Evolutionary conservation across 1,284 basidiomycete genomes (phyloP).

Genomic region (Xanthoconium separans): DNA sequence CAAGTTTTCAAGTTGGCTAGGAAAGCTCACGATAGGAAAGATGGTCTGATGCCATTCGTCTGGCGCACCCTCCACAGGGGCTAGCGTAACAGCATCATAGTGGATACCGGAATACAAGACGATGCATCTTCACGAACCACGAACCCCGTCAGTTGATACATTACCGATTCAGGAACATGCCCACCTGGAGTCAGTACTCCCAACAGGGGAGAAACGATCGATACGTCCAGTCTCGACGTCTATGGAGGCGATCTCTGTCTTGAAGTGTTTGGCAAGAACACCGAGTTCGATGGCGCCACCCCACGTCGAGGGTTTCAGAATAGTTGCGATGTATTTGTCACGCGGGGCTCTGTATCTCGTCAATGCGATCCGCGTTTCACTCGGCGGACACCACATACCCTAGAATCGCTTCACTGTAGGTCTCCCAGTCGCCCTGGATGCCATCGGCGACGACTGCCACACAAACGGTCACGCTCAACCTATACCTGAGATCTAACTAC

Average conservation of each 20-base stretch:
- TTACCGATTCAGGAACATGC: background rate
- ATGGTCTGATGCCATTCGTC: conserved; percentile 86
- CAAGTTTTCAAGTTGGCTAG: conserved; percentile 7
- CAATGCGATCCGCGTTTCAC: conserved; percentile 14
- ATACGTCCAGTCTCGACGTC: conserved; percentile 92
- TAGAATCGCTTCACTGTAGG: conserved; percentile 81
- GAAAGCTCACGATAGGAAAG: conserved; percentile 57
- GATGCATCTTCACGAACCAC: conserved; percentile 56
- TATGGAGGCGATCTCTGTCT: conserved; percentile 84
- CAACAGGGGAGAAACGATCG: conserved; percentile 62
- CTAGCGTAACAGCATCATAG: conserved; percentile 85
- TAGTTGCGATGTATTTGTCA: conserved; percentile 77
- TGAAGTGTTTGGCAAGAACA: conserved; percentile 78
- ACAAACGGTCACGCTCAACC: conserved; percentile 2
- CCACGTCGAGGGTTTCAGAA: conserved; percentile 80
- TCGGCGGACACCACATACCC: conserved; percentile 51
- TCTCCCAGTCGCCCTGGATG: conserved; percentile 67
- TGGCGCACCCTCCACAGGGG: conserved; percentile 75
- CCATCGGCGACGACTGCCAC: conserved; percentile 75
- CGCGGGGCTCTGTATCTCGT: conserved; percentile 56
- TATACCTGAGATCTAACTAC: conserved; percentile 15
- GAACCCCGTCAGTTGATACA: conserved; percentile 17
- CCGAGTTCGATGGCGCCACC: conserved; percentile 91
- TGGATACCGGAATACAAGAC: conserved; percentile 93
- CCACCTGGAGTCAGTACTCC: conserved; percentile 36